phyloP scores from a whole-genome alignment of 768 basidiomycete genomes.

The Tylopilus plumbeoviolaceoides region DNA sequence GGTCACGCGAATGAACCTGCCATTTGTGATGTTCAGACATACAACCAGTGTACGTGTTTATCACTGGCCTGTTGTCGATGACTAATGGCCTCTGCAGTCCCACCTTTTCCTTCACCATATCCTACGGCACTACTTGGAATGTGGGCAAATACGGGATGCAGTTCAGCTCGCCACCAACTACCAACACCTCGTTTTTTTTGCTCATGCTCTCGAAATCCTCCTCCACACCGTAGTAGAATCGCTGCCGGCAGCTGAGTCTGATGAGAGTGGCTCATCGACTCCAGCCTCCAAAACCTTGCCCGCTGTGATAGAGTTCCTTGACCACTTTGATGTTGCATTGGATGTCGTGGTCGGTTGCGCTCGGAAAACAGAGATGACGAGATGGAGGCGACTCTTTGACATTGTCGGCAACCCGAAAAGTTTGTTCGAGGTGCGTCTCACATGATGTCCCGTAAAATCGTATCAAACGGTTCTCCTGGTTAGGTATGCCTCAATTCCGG shows the following conservation, averaged over 20 bases:
- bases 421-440: conserved; percentile 75
- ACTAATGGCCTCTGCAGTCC: conserved; percentile 48
- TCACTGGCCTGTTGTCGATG: conserved; percentile 1
- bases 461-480: not conserved
- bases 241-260: conserved; percentile 46
- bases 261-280: conserved; percentile 18
- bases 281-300: conserved; percentile 45
- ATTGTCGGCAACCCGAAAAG: conserved; percentile 87
- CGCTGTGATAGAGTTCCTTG: conserved; percentile 81
- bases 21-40: conserved; percentile 90
- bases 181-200: conserved; percentile 84
- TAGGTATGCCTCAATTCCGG: conserved; percentile 73
- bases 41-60: conserved; percentile 70
- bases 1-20: conserved; percentile 65
- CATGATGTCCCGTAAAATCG: not conserved
- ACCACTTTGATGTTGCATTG: conserved; percentile 86
- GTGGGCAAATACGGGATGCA: conserved; percentile 62
- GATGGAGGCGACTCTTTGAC: conserved; percentile 86
- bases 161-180: conserved; percentile 85
- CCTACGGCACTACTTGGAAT: conserved; percentile 75
- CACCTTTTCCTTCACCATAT: conserved; percentile 94
- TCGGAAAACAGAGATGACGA: conserved; percentile 89
- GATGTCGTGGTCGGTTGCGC: conserved; percentile 97
- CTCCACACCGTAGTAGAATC: conserved; percentile 91
- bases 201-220: conserved; percentile 91